A percentile compares a stretch with the other conserved stretches of the same genome.
Conservation (phyloP, 2,329 filamentous ascomycete genomes). For the Coniochaeta sp. region DNA sequence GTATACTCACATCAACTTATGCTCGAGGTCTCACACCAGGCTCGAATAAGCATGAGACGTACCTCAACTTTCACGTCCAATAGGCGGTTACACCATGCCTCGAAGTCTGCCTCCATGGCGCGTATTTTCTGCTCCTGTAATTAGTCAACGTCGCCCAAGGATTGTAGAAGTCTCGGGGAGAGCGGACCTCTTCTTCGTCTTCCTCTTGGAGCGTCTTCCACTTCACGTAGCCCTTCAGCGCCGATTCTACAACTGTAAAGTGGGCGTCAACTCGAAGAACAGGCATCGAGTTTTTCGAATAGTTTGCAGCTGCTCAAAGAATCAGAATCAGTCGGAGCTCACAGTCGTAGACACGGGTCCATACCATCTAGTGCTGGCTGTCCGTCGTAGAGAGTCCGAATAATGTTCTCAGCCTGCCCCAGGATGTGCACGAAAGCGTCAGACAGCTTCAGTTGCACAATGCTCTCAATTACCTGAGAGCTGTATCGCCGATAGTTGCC, state of each 20-base stretch:
- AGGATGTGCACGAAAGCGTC: constrained; percentile 87
- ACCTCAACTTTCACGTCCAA: constrained; percentile 63
- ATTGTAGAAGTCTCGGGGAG: constrained; percentile 8
- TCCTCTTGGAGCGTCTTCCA: constrained; percentile 40
- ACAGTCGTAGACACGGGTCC: constrained; percentile 11
- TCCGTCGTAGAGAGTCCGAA: constrained; percentile 69
- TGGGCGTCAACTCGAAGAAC: constrained; percentile 79
- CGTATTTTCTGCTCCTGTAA: constrained; percentile 40
- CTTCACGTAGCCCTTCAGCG: constrained; percentile 80
- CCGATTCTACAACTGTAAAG: constrained; percentile 81
- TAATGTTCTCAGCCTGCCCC: constrained; percentile 63
- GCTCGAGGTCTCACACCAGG: neutral
- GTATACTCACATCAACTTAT: constrained; percentile 10
- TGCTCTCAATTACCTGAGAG: constrained; percentile 75
- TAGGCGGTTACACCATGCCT: constrained; percentile 67
- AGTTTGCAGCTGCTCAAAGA: constrained; percentile 41
- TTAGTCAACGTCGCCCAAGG: neutral
- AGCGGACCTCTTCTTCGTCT: constrained; percentile 12
- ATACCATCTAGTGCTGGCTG: constrained; percentile 59
- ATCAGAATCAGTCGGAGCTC: neutral
- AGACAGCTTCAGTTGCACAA: constrained; percentile 72
- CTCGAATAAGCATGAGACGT: neutral
- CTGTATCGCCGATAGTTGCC: constrained; percentile 94
- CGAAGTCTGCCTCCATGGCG: constrained; percentile 55
- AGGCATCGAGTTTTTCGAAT: constrained; percentile 63